phyloP scores from a whole-genome alignment of 2,329 filamentous ascomycete genomes.

The Colletotrichum phormii region DNA sequence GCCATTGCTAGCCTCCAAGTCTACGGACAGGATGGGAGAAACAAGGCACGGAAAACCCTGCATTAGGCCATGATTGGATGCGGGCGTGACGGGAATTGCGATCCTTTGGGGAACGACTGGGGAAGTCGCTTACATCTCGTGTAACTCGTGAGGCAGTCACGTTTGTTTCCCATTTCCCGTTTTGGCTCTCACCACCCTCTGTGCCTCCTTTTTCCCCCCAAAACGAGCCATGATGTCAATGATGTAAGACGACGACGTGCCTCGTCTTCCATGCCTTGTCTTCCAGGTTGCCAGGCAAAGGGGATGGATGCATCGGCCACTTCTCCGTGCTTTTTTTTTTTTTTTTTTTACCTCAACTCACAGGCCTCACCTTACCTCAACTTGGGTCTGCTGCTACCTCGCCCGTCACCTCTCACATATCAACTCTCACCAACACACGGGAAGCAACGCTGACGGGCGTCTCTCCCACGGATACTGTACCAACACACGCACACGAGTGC shows the following conservation, averaged over 20 bases:
- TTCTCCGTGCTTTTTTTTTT: not conserved
- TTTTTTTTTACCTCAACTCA: not conserved
- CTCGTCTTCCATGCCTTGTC: too few relatives aligned
- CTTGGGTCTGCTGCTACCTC: not conserved
- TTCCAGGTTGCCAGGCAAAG: not conserved
- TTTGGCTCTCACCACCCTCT: not conserved
- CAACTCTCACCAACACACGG: conserved; percentile 13
- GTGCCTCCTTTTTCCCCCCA: too few relatives aligned
- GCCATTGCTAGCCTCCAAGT: too few relatives aligned
- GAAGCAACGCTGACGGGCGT: not conserved
- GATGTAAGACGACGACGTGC: not conserved
- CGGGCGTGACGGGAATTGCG: too few relatives aligned
- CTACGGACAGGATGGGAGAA: not conserved
- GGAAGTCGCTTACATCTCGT: not conserved
- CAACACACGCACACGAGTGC: not conserved
- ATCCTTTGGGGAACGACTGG: not conserved
- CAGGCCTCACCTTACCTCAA: not conserved
- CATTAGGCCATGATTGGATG: not conserved
- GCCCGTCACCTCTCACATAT: conserved; percentile 24
- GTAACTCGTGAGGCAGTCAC: not conserved
- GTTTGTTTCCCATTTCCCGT: not conserved
- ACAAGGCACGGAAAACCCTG: not conserved
- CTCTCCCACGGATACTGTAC: not conserved
- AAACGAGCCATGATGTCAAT: not conserved
- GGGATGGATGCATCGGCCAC: not conserved